phyloP scores from a whole-genome alignment of 2,329 filamentous ascomycete genomes.

The Neofusicoccum ribis region DNA sequence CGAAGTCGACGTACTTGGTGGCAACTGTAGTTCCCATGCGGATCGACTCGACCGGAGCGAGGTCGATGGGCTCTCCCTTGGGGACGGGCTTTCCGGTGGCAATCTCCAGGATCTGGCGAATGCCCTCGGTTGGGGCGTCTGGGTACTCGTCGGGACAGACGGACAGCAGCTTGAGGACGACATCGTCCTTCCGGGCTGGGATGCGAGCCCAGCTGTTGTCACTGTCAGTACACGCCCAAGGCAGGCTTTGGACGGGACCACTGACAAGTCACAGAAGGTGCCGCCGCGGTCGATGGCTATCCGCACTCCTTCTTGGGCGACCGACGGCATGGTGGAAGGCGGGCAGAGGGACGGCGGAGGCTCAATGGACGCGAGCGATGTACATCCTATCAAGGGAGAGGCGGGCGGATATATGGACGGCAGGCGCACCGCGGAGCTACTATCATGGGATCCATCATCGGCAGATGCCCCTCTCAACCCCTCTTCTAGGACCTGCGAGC shows the following conservation, averaged over 20 bases:
- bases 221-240: conserved; percentile 17
- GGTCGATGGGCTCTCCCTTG: conserved; percentile 27
- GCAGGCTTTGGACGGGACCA: neutral
- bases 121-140: conserved; percentile 36
- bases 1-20: conserved; percentile 59
- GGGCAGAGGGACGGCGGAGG: neutral
- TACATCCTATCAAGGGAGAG: neutral
- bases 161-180: conserved; percentile 34
- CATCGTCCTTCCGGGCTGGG: conserved; percentile 81
- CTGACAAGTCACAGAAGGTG: conserved; percentile 5
- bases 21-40: conserved; percentile 65
- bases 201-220: conserved; percentile 71
- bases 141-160: conserved; percentile 32
- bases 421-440: neutral
- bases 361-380: neutral
- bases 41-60: conserved; percentile 25
- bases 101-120: conserved; percentile 32
- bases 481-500: neutral
- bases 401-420: conserved; percentile 10
- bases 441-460: conserved; percentile 11
- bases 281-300: conserved; percentile 63
- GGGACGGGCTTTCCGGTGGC: conserved; percentile 23
- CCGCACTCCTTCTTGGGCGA: conserved; percentile 57
- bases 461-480: conserved; percentile 8
- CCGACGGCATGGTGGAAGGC: conserved; percentile 4